A percentile compares a stretch with the other conserved stretches of the same genome.
These are phyloP conservation scores for Helotiales sp. DNA, from an alignment of 2,329 filamentous ascomycete genomes.

Conservation along the genomic window DNA sequence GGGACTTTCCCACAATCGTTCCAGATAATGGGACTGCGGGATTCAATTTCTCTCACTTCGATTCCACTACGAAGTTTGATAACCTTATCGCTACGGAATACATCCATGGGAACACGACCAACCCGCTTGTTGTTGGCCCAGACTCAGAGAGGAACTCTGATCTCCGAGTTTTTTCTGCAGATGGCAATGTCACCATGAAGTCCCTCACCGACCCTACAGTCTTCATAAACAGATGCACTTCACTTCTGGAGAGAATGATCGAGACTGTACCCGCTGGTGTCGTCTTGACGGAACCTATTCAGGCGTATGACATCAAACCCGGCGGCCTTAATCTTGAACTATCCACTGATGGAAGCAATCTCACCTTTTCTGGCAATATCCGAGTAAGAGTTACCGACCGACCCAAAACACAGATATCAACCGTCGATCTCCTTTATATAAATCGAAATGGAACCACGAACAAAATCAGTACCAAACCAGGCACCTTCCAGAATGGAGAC, in stretches of 20 bases:
- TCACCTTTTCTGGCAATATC: background rate
- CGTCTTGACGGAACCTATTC: background rate
- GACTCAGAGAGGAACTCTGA: background rate
- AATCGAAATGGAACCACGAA: conserved; percentile 10
- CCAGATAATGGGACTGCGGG: background rate
- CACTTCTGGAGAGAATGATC: background rate
- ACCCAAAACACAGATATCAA: background rate
- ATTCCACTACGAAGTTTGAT: background rate
- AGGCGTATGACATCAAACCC: background rate
- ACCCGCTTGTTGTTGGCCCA: background rate
- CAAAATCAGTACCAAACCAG: conserved; percentile 9
- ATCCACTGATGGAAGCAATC: background rate
- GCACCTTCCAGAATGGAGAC: background rate
- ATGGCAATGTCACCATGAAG: conserved; percentile 1
- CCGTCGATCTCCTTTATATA: conserved; percentile 23
- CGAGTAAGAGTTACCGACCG: background rate
- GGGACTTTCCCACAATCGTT: conserved; percentile 11
- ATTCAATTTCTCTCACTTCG: conserved; percentile 10
- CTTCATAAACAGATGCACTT: background rate
- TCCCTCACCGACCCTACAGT: background rate
- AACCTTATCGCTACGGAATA: background rate
- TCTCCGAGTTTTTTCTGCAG: background rate
- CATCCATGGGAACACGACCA: background rate
- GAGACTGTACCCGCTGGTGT: background rate
- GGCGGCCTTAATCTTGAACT: background rate